phyloP scores from a whole-genome alignment of 75 land plant species.

The Pinus albicaulis region DNA sequence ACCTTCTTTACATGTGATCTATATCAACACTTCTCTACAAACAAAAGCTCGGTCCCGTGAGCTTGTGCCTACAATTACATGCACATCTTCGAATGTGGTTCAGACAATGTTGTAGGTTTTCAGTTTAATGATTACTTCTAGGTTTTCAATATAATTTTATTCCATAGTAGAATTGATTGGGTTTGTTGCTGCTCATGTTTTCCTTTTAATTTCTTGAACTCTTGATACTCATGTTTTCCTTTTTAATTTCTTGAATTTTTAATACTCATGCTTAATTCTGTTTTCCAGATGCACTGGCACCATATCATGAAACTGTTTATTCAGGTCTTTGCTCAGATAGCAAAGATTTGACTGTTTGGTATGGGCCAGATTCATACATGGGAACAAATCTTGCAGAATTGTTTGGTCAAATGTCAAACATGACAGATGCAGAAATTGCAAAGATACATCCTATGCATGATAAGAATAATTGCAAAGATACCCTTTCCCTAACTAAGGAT shows the following conservation, averaged over 20 bases:
- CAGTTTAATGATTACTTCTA: neutral
- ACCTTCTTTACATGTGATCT: conserved; percentile 89
- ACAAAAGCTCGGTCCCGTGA: conserved; percentile 95
- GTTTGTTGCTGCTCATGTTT: neutral
- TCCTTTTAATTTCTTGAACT: too few relatives aligned
- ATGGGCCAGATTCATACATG: conserved; percentile 99
- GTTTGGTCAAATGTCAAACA: conserved; percentile 69
- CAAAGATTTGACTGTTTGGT: conserved; percentile 75
- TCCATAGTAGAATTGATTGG: neutral
- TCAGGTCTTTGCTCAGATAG: conserved; percentile 95
- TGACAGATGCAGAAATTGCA: conserved; percentile 89
- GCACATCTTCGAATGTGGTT: conserved; percentile 98
- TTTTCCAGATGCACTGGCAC: conserved; percentile 1
- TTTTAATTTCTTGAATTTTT: too few relatives aligned
- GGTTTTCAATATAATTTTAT: neutral
- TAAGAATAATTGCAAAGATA: too few relatives aligned
- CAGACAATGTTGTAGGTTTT: conserved; percentile 91
- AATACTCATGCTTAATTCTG: neutral
- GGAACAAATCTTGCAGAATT: conserved; percentile 90
- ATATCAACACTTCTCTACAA: conserved; percentile 92
- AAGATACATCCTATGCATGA: conserved; percentile 80
- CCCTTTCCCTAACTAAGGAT: too few relatives aligned
- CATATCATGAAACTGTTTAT: neutral
- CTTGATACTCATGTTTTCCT: too few relatives aligned
- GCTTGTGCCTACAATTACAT: conserved; percentile 94